These are phyloP conservation scores for Thozetella sp. DNA, from an alignment of 495 filamentous ascomycete genomes.

Conservation along the genomic window DNA sequence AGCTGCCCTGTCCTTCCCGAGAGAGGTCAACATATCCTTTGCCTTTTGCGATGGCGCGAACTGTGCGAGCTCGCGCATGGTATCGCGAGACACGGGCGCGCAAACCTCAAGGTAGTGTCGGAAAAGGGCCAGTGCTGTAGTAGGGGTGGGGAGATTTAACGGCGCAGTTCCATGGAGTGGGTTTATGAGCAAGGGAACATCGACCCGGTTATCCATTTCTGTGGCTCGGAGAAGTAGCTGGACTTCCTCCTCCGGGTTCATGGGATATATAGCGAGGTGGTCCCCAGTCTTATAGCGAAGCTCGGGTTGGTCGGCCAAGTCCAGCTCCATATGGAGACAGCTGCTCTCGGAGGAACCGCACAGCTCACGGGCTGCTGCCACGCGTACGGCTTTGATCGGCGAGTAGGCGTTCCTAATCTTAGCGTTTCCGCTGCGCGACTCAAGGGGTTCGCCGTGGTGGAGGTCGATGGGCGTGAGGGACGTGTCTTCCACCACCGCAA, in stretches of 20 bases:
- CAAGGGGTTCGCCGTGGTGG: conserved; percentile 38
- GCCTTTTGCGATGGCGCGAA: conserved; percentile 43
- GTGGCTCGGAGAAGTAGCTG: conserved; percentile 33
- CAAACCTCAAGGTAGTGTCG: conserved; percentile 54
- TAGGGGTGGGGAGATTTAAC: conserved; percentile 43
- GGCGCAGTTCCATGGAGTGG: conserved; percentile 34
- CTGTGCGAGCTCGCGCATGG: conserved; percentile 36
- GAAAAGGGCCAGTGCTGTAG: conserved; percentile 39
- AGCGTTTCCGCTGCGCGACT: conserved; percentile 10
- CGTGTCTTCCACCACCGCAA: conserved; percentile 38
- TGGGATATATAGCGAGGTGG: conserved; percentile 61
- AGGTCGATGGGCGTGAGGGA: conserved; percentile 39
- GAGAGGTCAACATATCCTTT: conserved; percentile 32
- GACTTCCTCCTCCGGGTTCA: conserved; percentile 54
- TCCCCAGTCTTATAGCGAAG: conserved; percentile 50
- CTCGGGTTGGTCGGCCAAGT: conserved; percentile 28
- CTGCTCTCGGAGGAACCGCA: conserved; percentile 35
- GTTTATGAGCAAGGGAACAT: conserved; percentile 16
- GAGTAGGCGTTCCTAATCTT: conserved; percentile 30
- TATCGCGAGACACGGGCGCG: conserved; percentile 44
- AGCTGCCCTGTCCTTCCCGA: conserved; percentile 13
- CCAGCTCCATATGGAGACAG: conserved; percentile 54
- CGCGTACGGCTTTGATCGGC: conserved; percentile 18
- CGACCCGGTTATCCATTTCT: conserved; percentile 15
- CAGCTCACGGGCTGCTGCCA: conserved; percentile 38